Evolutionary conservation across 2,329 filamentous ascomycete genomes (phyloP).

Genomic region (Claviceps digitariae): DNA sequence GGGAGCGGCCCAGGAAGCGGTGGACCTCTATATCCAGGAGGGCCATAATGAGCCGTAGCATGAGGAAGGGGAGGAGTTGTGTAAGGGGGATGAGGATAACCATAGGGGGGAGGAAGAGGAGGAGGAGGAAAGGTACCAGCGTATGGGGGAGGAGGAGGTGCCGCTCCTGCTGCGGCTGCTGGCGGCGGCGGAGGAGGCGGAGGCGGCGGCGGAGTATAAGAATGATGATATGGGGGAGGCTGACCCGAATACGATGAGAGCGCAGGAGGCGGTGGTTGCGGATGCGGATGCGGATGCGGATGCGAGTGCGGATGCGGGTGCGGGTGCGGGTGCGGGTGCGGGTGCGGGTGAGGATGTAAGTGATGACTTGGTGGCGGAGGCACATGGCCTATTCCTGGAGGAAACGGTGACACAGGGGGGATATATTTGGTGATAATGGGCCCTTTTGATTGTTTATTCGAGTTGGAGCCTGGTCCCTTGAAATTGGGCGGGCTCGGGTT

Average conservation of each 20-base stretch:
- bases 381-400: conserved; percentile 7
- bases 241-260: conserved; percentile 12
- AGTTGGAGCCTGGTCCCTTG: conserved; percentile 16
- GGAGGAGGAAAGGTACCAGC: conserved; percentile 11
- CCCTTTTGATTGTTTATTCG: conserved; percentile 19
- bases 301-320: conserved; percentile 2
- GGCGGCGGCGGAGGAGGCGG: conserved; percentile 4
- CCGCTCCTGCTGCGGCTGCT: too few relatives aligned
- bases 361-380: conserved; percentile 14
- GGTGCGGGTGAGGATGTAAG: conserved; percentile 1
- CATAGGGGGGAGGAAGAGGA: conserved; percentile 10
- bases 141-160: conserved; percentile 6
- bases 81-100: conserved; percentile 13
- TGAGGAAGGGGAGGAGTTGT: conserved; percentile 11
- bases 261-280: conserved; percentile 1
- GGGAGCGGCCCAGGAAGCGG: conserved; percentile 2
- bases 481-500: conserved; percentile 12
- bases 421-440: conserved; percentile 23
- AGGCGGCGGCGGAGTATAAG: conserved; percentile 8
- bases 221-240: conserved; percentile 14
- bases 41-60: conserved; percentile 7
- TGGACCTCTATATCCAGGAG: conserved; percentile 6
- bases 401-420: conserved; percentile 12
- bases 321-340: conserved; percentile 2
- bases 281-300: conserved; percentile 2